These are phyloP conservation scores for Suillus luteus DNA, from an alignment of 768 basidiomycete species.

Conservation along the genomic window DNA sequence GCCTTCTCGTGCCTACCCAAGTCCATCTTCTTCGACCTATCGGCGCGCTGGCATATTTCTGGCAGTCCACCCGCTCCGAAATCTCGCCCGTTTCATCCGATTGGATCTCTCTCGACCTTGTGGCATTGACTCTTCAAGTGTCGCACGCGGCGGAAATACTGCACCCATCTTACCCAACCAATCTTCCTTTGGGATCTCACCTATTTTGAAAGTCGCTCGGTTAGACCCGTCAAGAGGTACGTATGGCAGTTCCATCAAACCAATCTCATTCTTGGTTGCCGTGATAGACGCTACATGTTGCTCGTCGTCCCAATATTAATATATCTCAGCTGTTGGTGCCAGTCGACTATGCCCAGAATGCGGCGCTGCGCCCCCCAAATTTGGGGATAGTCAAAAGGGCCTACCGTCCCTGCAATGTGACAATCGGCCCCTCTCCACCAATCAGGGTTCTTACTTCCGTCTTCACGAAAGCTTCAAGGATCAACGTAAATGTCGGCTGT, in stretches of 20 bases:
- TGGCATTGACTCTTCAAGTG: constrained; percentile 33
- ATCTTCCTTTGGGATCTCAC: constrained; percentile 50
- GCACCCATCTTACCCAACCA: constrained; percentile 34
- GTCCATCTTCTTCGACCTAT: constrained; percentile 38
- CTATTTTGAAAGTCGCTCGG: constrained; percentile 34
- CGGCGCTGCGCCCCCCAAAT: neutral
- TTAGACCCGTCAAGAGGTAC: constrained; percentile 36
- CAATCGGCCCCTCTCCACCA: neutral
- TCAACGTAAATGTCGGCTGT: constrained; percentile 2
- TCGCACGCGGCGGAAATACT: constrained; percentile 37
- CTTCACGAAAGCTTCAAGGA: constrained; percentile 3
- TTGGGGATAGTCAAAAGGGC: neutral
- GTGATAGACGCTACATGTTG: constrained; percentile 20
- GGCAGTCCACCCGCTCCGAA: constrained; percentile 47
- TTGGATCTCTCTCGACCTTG: constrained; percentile 45
- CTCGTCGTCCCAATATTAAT: constrained; percentile 14
- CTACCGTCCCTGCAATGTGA: neutral
- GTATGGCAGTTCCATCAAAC: constrained; percentile 30
- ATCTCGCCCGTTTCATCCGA: constrained; percentile 44
- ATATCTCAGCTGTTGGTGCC: neutral
- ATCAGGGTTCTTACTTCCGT: neutral
- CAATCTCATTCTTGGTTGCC: constrained; percentile 19
- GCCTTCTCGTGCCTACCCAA: constrained; percentile 32
- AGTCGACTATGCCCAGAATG: neutral
- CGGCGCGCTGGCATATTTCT: constrained; percentile 42